Evolutionary conservation across 106 monocot genomes (phyloP), one percentile per base, ranked within the genome.

Genomic region (Dendrobium officinale): DNA sequence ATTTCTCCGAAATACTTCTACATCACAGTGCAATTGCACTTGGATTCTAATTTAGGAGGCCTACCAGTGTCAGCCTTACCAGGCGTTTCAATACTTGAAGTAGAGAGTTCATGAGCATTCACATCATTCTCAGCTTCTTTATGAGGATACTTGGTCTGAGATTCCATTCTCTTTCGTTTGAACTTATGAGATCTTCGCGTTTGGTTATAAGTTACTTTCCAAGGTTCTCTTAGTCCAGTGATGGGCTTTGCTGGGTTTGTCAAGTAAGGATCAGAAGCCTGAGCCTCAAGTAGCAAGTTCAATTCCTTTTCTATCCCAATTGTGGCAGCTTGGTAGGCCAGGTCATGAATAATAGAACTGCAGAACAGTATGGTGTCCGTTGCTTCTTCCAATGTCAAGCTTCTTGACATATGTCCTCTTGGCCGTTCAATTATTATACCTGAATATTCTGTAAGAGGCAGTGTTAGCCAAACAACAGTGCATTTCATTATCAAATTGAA

Each of bases 11-110:
- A 22, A 70, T 16, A 70, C 33, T 37, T 3, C 84, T 98, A 98
- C 98, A 98, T 98, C 55, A 98, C 82, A 56, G 80, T 87, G 88
- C 98, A 98, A 77, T 91, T 98, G 91, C 98, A 98, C 80, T 91
- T 98, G 0, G 93, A 88, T 77, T 91, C 93, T 82, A 88, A 33
- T 72, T 93, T 93, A 10, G 87, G 86, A 22, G 95, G 91, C 87
- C 93, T 99, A 51, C 48, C 58, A 73, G 82, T 80, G 31, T 89
- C 91, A 37, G n/a, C 56, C 70, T 78, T 83, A 58, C 67, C 84
- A 31, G 85, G 26, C 49, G 83, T 31, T 48, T 86, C 83, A 8
- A 51, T 10, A 81, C 73, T 81, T 33, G 79, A 51, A 67, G 29
- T 44, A 13, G 56, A 9, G 8, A 78, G 33, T 85, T 81, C 85